Evolutionary conservation across 495 filamentous ascomycete species (phyloP).

Genomic region (Aspergillus saccharolyticus): DNA sequence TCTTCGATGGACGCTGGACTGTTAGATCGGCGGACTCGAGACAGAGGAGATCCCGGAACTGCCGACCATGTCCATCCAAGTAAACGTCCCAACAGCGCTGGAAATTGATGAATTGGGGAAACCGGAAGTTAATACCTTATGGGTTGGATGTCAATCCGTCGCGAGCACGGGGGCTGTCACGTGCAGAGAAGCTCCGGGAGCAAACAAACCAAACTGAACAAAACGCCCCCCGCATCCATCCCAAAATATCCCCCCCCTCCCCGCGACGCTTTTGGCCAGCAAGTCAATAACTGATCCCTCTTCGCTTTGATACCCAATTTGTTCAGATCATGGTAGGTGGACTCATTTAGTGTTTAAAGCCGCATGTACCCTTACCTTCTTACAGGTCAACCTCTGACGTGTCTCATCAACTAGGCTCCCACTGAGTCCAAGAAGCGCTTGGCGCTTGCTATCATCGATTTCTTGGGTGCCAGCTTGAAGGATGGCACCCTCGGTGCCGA

Average conservation of each 20-base stretch:
- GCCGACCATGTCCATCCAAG: constrained; percentile 20
- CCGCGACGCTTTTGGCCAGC: background rate
- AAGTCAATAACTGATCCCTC: background rate
- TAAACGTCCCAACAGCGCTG: background rate
- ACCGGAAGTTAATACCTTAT: background rate
- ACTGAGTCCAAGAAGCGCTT: constrained; percentile 88
- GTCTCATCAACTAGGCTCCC: constrained; percentile 36
- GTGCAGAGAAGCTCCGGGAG: constrained; percentile 12
- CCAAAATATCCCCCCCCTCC: constrained; percentile 10
- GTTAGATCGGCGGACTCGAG: constrained; percentile 21
- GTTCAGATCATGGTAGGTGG: constrained; percentile 7
- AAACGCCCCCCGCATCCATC: constrained; percentile 14
- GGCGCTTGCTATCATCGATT: constrained; percentile 94
- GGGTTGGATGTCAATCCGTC: background rate
- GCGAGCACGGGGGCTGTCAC: constrained; percentile 10
- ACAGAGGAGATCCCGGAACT: constrained; percentile 15
- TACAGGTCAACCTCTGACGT: background rate
- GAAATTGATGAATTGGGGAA: constrained; percentile 1
- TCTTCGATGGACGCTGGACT: constrained; percentile 20
- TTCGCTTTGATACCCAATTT: background rate
- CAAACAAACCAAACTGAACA: constrained; percentile 14
- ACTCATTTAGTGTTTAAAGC: background rate
- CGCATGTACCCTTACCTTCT: background rate
- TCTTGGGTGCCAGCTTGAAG: constrained; percentile 75
- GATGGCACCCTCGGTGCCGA: constrained; percentile 85